Percentiles rank a stretch among this genome's conserved stretches.
Conservation (phyloP, 2,329 filamentous ascomycete genomes). For the Ophiocordyceps australis region DNA sequence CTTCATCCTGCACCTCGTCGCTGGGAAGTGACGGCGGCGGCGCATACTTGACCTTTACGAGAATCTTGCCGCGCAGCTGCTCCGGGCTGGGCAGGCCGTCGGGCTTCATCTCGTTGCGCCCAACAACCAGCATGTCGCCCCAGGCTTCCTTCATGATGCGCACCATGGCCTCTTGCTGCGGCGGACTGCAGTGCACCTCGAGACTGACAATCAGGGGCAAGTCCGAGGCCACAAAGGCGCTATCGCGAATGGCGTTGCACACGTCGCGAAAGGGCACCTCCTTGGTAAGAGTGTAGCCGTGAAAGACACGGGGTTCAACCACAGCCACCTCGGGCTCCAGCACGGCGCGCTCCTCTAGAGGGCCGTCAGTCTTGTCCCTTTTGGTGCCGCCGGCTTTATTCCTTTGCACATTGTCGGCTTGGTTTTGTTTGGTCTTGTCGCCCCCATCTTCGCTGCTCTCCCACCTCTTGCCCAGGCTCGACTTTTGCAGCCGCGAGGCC, state of each 20-base stretch:
- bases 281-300: slow-evolving; percentile 82
- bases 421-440: not conserved
- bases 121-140: slow-evolving; percentile 51
- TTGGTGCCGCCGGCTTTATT: no score
- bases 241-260: slow-evolving; percentile 60
- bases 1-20: slow-evolving; percentile 10
- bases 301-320: slow-evolving; percentile 60
- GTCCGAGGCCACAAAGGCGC: slow-evolving; percentile 57
- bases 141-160: slow-evolving; percentile 78
- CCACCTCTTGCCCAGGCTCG: slow-evolving; percentile 23
- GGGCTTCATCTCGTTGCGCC: slow-evolving; percentile 25
- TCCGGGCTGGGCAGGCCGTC: slow-evolving; percentile 46
- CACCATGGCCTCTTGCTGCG: slow-evolving; percentile 83
- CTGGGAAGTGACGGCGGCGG: slow-evolving; percentile 19
- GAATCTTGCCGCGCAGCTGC: slow-evolving; percentile 57
- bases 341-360: slow-evolving; percentile 3
- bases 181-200: slow-evolving; percentile 67
- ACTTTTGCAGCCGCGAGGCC: slow-evolving; percentile 26
- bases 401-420: no score
- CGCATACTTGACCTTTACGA: slow-evolving; percentile 65
- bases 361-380: no score
- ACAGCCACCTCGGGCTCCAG: slow-evolving; percentile 10
- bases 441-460: slow-evolving; percentile 10
- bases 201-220: slow-evolving; percentile 86
- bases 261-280: slow-evolving; percentile 77